Evolutionary conservation across 106 monocot species (phyloP), one percentile per base, ranked within the genome.

Genomic region (Dioscorea zingiberensis): DNA sequence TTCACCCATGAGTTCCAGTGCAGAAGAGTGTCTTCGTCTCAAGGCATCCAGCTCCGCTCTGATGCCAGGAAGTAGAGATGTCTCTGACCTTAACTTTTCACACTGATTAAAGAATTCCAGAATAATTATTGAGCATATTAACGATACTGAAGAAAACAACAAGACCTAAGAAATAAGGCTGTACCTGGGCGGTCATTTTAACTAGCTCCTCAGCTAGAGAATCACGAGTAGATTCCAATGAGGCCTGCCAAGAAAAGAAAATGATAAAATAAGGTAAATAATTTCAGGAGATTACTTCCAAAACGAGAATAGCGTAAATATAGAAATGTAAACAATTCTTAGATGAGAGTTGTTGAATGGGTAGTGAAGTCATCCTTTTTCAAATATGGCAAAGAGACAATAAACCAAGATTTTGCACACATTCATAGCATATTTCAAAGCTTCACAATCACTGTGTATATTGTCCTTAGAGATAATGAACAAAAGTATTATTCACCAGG

Each of bases 1-100:
- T 75, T 97, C 97, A 18, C 97, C 97, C 97, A 97, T 97, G 47
- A 97, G 97, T 80, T 97, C 97, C 21, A 97, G 73, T 44, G 97
- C 97, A 56, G 91, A 74, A 77, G 88, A 81, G 65, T 97, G 97
- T 54, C 97, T 85, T 75, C 76, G 71, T 55, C 92, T 85, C 28
- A 97, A 72, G 13, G 97, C 92, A 73, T 97, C 92, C 44, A 97
- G 81, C 62, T 97, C 97, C n/a, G 85, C 97, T 62, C 77, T 60
- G 65, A 97, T 57, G 17, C 88, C 83, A 65, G 97, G 97, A 59
- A 97, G 68, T 58, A 77, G 67, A 67, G 77, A 58, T 54, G 97
- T 78, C 57, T 97, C 97, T 32, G 83, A 28, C 67, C 66, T 64
- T 57, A 97, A 57, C 47, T 88, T 88, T 81, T 97, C 97, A 79